Evolutionary conservation across 2,329 filamentous ascomycete genomes (phyloP).

Genomic region (Claviceps capensis): DNA sequence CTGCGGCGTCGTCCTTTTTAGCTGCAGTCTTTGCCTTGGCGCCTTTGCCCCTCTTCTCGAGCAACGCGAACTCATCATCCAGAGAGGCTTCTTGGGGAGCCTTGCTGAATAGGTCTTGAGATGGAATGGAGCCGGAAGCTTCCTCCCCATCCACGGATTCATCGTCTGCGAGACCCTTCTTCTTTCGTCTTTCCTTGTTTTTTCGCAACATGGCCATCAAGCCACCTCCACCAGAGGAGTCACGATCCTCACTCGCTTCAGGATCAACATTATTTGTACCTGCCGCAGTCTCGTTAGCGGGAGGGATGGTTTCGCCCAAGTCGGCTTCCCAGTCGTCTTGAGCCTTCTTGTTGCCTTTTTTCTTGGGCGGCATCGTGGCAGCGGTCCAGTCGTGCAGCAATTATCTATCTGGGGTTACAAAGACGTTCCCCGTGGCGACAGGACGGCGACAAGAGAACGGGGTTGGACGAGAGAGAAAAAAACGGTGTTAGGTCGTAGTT

Average conservation of each 20-base stretch:
- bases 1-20: constrained; percentile 33
- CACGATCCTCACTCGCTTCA: constrained; percentile 39
- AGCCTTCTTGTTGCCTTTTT: constrained; percentile 73
- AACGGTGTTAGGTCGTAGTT: background rate
- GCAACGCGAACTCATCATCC: constrained; percentile 75
- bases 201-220: constrained; percentile 71
- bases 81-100: constrained; percentile 68
- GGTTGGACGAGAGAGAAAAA: background rate
- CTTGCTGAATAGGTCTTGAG: constrained; percentile 40
- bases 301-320: constrained; percentile 63
- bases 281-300: constrained; percentile 36
- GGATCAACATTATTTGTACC: constrained; percentile 25
- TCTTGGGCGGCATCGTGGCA: constrained; percentile 74
- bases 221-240: constrained; percentile 49
- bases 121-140: constrained; percentile 20
- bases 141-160: constrained; percentile 52
- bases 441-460: background rate
- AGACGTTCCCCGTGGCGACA: background rate
- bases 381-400: constrained; percentile 7
- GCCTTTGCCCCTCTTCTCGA: constrained; percentile 61
- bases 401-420: background rate
- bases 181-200: constrained; percentile 76
- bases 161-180: constrained; percentile 68
- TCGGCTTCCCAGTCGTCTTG: constrained; percentile 93
- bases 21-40: constrained; percentile 30